These are phyloP conservation scores for Fusarium concolor DNA, from an alignment of 2,329 filamentous ascomycete species.

Conservation along the genomic window DNA sequence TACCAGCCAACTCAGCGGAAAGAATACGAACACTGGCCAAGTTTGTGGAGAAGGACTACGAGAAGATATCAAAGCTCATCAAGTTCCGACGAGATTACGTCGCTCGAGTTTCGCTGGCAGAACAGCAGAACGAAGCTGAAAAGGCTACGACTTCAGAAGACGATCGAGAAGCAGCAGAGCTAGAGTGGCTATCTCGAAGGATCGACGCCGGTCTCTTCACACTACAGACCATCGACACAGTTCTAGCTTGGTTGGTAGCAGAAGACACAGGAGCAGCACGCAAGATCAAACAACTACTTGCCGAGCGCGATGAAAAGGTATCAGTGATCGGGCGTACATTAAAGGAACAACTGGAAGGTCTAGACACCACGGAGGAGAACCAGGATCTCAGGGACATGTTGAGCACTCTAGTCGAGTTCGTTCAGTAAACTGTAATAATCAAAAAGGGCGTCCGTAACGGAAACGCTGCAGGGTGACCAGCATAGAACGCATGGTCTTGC, in stretches of 20 bases:
- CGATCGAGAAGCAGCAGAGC: constrained; percentile 64
- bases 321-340: constrained; percentile 74
- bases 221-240: constrained; percentile 84
- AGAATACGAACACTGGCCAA: constrained; percentile 90
- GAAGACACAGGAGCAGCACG: constrained; percentile 82
- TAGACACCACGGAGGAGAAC: constrained; percentile 69
- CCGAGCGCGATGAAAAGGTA: constrained; percentile 75
- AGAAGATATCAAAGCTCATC: constrained; percentile 81
- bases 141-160: constrained; percentile 29
- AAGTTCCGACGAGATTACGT: constrained; percentile 78
- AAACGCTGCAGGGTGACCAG: constrained; percentile 26
- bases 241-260: constrained; percentile 90
- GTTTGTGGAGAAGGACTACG: constrained; percentile 94
- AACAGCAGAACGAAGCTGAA: constrained; percentile 60
- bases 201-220: constrained; percentile 88
- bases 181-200: constrained; percentile 79
- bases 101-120: constrained; percentile 65
- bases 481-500: constrained; percentile 32
- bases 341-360: constrained; percentile 65
- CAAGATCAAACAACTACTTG: constrained; percentile 72
- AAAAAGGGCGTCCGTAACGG: constrained; percentile 27
- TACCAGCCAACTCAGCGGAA: constrained; percentile 81
- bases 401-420: constrained; percentile 62
- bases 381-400: constrained; percentile 69
- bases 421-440: constrained; percentile 51